These are phyloP conservation scores for bread wheat (Triticum aestivum) DNA, from an alignment of 176 grass and related monocot species.

Conservation along the genomic window IWGSC_CS_RefSeq_v2.1 NC_057807.1:195930544-195931043, in stretches of 20 bases:
- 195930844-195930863: background rate
- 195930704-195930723: background rate
- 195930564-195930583: too few species aligned
- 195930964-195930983: slow-evolving; percentile 1
- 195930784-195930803: background rate
- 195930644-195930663: too few species aligned
- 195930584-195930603: too few species aligned
- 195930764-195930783: background rate
- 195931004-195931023: background rate
- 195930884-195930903: background rate
- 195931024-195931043: slow-evolving; percentile 87
- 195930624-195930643: too few species aligned
- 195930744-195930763: background rate
- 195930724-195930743: background rate
- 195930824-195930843: slow-evolving; percentile 7
- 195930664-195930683: too few species aligned
- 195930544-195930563: too few species aligned
- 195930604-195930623: too few species aligned
- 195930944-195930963: background rate
- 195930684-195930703: too few species aligned
- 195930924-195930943: background rate
- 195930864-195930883: background rate
- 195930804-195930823: background rate
- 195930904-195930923: background rate
- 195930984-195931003: background rate